Base-by-base conservation (phyloP, 257 asterid species). In the Scutellaria barbata region DNA sequence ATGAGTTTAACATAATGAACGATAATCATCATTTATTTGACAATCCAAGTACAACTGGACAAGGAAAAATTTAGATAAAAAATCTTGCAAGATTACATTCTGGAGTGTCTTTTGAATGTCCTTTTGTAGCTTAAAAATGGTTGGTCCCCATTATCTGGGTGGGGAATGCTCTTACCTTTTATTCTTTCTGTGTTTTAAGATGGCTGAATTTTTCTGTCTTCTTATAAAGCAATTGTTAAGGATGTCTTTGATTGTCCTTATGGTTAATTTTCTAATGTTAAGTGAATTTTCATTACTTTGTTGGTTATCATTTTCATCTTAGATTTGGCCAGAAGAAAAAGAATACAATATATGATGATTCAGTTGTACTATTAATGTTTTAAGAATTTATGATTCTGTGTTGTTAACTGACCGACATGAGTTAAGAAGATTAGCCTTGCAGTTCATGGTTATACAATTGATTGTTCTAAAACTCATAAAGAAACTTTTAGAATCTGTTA, bases 31-130 rank as follows among this genome's bases (percentile, higher is more conserved):
- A 35, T 51, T 45, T 53, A 60, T 37, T 60, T 57, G 58, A 61
- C 61, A 48, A 50, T 59, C 48, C 51, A 41, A 52, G 72, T 74
- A 48, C 68, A 60, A 4, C 55, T 50, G 47, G 46, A 59, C 62
- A 42, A 60, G 20, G 35, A 43, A 66, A 55, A 16, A 17, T n/a
- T 14, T 51, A 42, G 16, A 53, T 16, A 7, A 69, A 16, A 17
- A 14, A 45, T 33, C 30, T 30, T 6, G 45, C 77, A 45, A 48
- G 43, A 56, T 66, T 35, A 37, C 13, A 46, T 51, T 63, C 30
- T 60, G 40, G 35, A 30, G 35, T 30, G 35, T 30, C 20, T 0
- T 63, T 62, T 51, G 69, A 61, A 68, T 18, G 30, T 51, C 33
- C 48, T 16, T 74, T 42, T n/a, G 9, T 62, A 30, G 35, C 45